phyloP scores from a whole-genome alignment of 2,329 filamentous ascomycete species.

The Grosmannia serpens region DNA sequence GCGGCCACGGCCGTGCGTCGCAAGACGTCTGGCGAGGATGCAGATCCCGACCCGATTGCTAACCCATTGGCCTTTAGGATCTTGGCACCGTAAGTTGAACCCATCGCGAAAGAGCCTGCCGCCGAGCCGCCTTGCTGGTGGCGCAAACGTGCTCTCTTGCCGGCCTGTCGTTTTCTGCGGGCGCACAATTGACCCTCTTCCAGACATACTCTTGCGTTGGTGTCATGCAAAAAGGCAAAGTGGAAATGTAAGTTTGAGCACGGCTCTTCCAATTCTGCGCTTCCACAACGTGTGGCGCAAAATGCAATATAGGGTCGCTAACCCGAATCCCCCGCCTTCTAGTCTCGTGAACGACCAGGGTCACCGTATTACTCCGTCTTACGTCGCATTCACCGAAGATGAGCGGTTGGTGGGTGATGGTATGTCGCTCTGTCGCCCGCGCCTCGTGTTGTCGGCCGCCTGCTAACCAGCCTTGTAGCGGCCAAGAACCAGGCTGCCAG shows the following conservation, averaged over 20 bases:
- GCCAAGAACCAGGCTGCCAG: conserved; percentile 88
- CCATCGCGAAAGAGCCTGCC: too few species aligned
- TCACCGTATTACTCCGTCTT: conserved; percentile 91
- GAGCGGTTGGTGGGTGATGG: conserved; percentile 92
- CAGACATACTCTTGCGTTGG: conserved; percentile 74
- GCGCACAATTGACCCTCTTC: not conserved
- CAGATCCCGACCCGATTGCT: not conserved
- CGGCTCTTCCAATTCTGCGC: not conserved
- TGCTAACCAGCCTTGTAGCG: conserved; percentile 21
- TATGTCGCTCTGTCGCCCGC: not conserved
- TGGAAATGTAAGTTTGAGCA: conserved; percentile 50
- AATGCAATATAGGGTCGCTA: not conserved
- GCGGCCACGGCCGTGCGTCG: too few species aligned
- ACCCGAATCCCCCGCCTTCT: not conserved
- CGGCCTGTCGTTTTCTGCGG: not conserved
- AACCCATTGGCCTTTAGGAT: conserved; percentile 27
- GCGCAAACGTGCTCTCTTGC: not conserved
- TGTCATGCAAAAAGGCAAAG: conserved; percentile 92
- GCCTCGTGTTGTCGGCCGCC: not conserved
- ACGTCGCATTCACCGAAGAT: conserved; percentile 93
- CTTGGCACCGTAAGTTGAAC: conserved; percentile 50
- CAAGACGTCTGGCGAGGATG: too few species aligned
- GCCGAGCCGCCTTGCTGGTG: not conserved
- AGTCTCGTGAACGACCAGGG: conserved; percentile 81
- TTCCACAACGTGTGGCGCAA: not conserved